Conservation (phyloP, 805 yeast species). For the Saccharomycopsis babjevae region DNA sequence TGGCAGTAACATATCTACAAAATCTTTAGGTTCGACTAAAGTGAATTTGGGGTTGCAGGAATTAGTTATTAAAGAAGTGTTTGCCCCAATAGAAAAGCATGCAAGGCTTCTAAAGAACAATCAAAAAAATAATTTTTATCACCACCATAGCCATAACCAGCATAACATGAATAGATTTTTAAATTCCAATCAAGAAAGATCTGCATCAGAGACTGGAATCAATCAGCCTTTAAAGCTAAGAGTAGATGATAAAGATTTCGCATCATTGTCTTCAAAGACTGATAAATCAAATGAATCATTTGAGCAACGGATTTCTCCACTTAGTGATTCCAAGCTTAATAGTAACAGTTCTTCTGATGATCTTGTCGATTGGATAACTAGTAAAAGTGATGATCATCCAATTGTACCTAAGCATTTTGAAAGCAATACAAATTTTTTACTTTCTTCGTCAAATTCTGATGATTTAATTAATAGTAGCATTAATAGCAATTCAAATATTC, state of each 20-base stretch:
- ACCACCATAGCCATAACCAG: conserved; percentile 12
- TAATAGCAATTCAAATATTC: background rate
- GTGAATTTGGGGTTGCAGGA: conserved; percentile 66
- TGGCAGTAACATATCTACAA: background rate
- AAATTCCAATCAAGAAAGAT: background rate
- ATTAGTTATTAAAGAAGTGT: conserved; percentile 61
- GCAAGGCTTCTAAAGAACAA: conserved; percentile 21
- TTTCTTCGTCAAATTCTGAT: background rate
- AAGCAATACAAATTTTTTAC: background rate
- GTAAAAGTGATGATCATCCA: background rate
- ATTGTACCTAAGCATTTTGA: background rate
- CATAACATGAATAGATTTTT: conserved; percentile 5
- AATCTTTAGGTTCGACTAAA: conserved; percentile 44
- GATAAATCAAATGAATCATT: background rate
- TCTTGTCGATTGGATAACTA: background rate
- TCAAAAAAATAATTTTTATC: conserved; percentile 10
- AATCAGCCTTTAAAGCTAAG: background rate
- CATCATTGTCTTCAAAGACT: background rate
- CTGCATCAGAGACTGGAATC: background rate
- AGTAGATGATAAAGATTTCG: background rate
- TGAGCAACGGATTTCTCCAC: background rate
- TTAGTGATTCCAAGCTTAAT: background rate
- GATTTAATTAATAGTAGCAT: background rate
- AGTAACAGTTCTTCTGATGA: background rate
- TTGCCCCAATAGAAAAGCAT: conserved; percentile 39